Evolutionary conservation across 129 eudicot species (phyloP).

Genomic region (Centaurea solstitialis): DNA sequence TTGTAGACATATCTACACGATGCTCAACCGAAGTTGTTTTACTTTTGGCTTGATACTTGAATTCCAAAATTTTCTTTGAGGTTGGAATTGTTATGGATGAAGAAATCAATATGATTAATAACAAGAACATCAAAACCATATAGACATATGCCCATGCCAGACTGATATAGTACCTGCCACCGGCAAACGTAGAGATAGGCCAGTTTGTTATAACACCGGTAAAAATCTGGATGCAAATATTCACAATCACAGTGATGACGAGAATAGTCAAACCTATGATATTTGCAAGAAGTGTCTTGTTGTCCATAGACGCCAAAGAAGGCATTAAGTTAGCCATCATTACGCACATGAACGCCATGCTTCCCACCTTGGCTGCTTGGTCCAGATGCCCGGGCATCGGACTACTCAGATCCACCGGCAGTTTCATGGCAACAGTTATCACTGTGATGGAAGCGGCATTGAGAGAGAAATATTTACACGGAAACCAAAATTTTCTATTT

Average conservation of each 20-base stretch:
- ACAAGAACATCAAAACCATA: slow-evolving; percentile 9
- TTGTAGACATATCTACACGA: not conserved
- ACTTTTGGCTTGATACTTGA: slow-evolving; percentile 10
- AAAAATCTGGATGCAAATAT: slow-evolving; percentile 11
- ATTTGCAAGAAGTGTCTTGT: slow-evolving; percentile 8
- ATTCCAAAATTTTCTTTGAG: slow-evolving; percentile 10
- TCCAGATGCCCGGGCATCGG: not conserved
- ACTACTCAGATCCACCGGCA: not conserved
- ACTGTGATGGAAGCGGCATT: too few species aligned
- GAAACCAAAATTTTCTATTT: not conserved
- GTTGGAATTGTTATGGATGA: slow-evolving; percentile 16
- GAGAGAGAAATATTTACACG: too few species aligned
- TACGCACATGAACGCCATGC: not conserved
- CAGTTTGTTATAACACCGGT: slow-evolving; percentile 3
- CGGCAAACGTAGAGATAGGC: not conserved
- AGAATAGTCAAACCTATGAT: slow-evolving; percentile 26
- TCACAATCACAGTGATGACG: slow-evolving; percentile 16
- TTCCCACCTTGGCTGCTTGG: not conserved
- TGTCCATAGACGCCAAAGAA: slow-evolving; percentile 25
- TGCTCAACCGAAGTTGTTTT: slow-evolving; percentile 1
- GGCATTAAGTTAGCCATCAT: not conserved
- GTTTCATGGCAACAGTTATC: too few species aligned
- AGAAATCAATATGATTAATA: slow-evolving; percentile 18
- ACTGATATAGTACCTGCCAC: not conserved
- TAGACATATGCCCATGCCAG: not conserved